Conservation (phyloP, 2,329 filamentous ascomycete species). For the Aspergillus novoparasiticus region DNA sequence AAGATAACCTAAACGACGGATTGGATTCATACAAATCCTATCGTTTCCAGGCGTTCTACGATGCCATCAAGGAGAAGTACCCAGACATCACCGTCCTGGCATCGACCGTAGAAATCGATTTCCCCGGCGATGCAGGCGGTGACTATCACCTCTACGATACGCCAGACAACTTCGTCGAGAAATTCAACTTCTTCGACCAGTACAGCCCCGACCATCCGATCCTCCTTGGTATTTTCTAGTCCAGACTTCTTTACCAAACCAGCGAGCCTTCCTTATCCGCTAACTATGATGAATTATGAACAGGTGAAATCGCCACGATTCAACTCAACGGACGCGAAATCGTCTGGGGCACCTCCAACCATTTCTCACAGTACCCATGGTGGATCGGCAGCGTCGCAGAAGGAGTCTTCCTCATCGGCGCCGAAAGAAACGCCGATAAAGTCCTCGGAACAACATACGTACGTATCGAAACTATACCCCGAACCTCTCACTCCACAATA, state of each 20-base stretch:
- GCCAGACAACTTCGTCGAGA: constrained; percentile 54
- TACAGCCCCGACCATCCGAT: constrained; percentile 26
- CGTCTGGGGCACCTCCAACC: constrained; percentile 47
- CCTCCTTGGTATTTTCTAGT: constrained; percentile 24
- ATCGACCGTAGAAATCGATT: constrained; percentile 29
- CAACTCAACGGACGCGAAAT: constrained; percentile 49
- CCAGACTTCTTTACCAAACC: neutral
- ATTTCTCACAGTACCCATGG: constrained; percentile 54
- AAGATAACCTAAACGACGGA: constrained; percentile 62
- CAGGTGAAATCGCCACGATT: constrained; percentile 31
- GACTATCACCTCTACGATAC: constrained; percentile 55
- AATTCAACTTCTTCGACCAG: constrained; percentile 60
- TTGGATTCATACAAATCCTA: constrained; percentile 55
- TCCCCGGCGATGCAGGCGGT: constrained; percentile 28
- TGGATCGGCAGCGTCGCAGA: constrained; percentile 66
- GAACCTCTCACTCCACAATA: neutral
- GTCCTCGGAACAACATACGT: constrained; percentile 33
- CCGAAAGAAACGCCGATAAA: constrained; percentile 60
- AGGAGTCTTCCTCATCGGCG: constrained; percentile 65
- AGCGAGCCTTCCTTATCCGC: neutral
- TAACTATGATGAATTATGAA: neutral
- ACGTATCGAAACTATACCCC: constrained; percentile 1
- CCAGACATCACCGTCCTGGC: constrained; percentile 56
- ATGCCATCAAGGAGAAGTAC: constrained; percentile 60
- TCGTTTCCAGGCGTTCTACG: constrained; percentile 61